phyloP scores from a whole-genome alignment of 345 rosid species.

The Eucalyptus regnans region DNA sequence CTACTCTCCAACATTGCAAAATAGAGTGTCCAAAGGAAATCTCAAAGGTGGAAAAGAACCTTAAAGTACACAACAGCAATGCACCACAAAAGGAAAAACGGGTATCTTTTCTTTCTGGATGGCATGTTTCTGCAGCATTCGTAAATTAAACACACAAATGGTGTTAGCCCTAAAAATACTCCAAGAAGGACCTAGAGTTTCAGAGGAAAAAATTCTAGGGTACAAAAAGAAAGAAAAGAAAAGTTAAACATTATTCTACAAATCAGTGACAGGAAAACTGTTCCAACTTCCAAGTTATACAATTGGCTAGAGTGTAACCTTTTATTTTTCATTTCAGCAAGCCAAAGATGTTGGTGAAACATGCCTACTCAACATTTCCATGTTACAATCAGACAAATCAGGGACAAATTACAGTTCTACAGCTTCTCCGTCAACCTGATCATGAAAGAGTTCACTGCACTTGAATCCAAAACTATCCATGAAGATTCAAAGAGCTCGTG shows the following conservation, averaged over 20 bases:
- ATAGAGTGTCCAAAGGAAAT: background rate
- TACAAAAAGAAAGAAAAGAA: background rate
- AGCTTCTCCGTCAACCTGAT: slow-evolving; percentile 77
- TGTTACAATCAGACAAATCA: background rate
- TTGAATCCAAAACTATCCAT: slow-evolving; percentile 79
- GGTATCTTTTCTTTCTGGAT: background rate
- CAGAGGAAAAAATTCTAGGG: background rate
- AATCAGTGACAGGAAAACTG: background rate
- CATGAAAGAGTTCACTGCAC: slow-evolving; percentile 80
- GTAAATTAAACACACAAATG: background rate
- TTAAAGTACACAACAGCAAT: background rate
- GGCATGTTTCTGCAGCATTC: background rate
- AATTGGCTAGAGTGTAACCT: background rate
- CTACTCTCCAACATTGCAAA: background rate
- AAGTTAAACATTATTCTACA: background rate
- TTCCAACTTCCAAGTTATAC: background rate
- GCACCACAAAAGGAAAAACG: background rate
- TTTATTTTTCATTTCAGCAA: background rate
- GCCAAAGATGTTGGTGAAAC: background rate
- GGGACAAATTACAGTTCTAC: slow-evolving; percentile 1
- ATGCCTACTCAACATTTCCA: background rate
- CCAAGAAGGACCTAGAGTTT: background rate
- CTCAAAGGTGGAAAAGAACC: background rate
- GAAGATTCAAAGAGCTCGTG: slow-evolving; percentile 97
- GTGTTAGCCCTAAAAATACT: background rate